Percentiles rank a stretch among this genome's conserved stretches.
phyloP scores from a whole-genome alignment of 2,329 filamentous ascomycete species.

The Pezicula radicicola region DNA sequence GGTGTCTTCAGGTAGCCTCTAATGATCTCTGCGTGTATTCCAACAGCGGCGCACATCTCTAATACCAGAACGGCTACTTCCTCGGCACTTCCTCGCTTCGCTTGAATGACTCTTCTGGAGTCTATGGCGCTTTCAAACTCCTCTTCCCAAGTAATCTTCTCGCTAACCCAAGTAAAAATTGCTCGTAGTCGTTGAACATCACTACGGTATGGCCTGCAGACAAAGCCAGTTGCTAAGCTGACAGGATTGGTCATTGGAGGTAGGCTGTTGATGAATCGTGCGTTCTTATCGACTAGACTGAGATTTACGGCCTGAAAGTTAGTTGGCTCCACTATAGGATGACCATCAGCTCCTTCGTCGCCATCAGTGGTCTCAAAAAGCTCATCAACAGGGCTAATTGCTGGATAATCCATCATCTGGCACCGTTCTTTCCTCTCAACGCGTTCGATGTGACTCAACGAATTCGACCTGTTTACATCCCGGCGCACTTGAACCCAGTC shows the following conservation, averaged over 20 bases:
- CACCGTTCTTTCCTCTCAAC: slow-evolving; percentile 83
- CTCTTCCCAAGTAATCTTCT: slow-evolving; percentile 93
- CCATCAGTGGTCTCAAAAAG: slow-evolving; percentile 82
- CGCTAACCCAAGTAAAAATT: slow-evolving; percentile 97
- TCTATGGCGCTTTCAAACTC: slow-evolving; percentile 85
- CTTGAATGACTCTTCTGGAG: slow-evolving; percentile 78
- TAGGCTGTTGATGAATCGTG: slow-evolving; percentile 81
- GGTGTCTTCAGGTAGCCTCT: slow-evolving; percentile 88
- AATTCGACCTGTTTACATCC: slow-evolving; percentile 94
- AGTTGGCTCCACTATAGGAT: slow-evolving; percentile 76
- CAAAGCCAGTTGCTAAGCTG: slow-evolving; percentile 82
- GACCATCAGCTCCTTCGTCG: slow-evolving; percentile 83
- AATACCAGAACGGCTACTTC: slow-evolving; percentile 86
- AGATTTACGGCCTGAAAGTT: slow-evolving; percentile 81
- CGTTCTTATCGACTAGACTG: slow-evolving; percentile 89
- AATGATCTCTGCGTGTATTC: slow-evolving; percentile 82
- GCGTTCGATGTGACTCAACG: slow-evolving; percentile 83
- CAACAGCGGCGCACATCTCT: slow-evolving; percentile 92
- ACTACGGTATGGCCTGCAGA: slow-evolving; percentile 90
- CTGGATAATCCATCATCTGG: slow-evolving; percentile 89
- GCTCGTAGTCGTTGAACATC: slow-evolving; percentile 90
- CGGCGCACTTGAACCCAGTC: slow-evolving; percentile 98
- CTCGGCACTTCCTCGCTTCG: slow-evolving; percentile 78
- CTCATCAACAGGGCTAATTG: slow-evolving; percentile 86
- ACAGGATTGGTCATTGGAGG: slow-evolving; percentile 79